phyloP scores from a whole-genome alignment of 345 rosid species.

The Salix udensis region DNA sequence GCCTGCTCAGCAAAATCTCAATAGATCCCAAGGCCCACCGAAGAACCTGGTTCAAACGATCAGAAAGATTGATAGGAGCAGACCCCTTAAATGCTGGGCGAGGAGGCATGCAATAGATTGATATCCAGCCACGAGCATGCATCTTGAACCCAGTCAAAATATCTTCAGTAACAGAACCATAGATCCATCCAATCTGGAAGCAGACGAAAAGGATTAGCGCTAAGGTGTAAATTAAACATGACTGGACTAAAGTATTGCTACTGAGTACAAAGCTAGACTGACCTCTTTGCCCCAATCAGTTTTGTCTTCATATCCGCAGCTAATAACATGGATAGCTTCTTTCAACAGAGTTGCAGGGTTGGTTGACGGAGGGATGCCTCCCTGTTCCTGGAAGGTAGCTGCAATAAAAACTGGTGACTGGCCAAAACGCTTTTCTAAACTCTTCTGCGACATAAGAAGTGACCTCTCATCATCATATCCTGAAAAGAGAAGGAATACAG shows the following conservation, averaged over 20 bases:
- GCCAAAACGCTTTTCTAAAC: constrained; percentile 97
- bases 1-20: constrained; percentile 94
- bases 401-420: constrained; percentile 98
- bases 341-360: constrained; percentile 91
- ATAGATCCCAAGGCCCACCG: constrained; percentile 99
- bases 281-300: constrained; percentile 99
- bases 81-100: constrained; percentile 99
- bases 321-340: constrained; percentile 98
- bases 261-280: neutral
- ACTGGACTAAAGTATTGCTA: neutral
- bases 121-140: constrained; percentile 99
- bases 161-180: constrained; percentile 99
- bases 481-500: constrained; percentile 31
- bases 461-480: constrained; percentile 99
- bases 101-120: constrained; percentile 95
- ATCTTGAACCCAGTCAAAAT: constrained; percentile 98
- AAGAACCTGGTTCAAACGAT: constrained; percentile 98
- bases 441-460: constrained; percentile 96
- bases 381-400: constrained; percentile 97
- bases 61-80: constrained; percentile 99
- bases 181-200: constrained; percentile 94
- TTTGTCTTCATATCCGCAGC: constrained; percentile 99
- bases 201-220: constrained; percentile 1
- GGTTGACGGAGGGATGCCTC: constrained; percentile 93
- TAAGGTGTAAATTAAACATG: neutral